Evolutionary conservation across 2,329 filamentous ascomycete species (phyloP).

Genomic region (Orbilia brochopaga): DNA sequence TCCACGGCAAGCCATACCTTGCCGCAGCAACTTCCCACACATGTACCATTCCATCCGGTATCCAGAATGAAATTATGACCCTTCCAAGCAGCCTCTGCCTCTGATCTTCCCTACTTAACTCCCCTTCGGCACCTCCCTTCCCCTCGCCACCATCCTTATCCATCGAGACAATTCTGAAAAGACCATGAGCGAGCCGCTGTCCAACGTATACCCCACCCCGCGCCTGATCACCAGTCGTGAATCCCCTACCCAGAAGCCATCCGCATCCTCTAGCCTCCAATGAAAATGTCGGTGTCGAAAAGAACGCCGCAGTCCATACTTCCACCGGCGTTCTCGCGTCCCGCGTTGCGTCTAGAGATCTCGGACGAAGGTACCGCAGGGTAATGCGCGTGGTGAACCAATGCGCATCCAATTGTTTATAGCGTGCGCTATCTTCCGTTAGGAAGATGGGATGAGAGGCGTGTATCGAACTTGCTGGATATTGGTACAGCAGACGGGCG

Average conservation of each 20-base stretch:
- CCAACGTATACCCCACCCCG: slow-evolving; percentile 19
- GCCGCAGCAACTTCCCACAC: slow-evolving; percentile 30
- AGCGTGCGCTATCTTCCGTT: slow-evolving; percentile 23
- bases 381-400: slow-evolving; percentile 37
- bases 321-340: slow-evolving; percentile 21
- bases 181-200: slow-evolving; percentile 27
- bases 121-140: neutral
- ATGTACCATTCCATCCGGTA: slow-evolving; percentile 1
- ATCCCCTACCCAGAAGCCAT: slow-evolving; percentile 12
- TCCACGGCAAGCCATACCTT: slow-evolving; percentile 29
- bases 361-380: neutral
- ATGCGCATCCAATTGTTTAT: slow-evolving; percentile 25
- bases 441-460: slow-evolving; percentile 31
- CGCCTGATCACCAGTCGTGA: slow-evolving; percentile 26
- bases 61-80: neutral
- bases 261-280: slow-evolving; percentile 27
- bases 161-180: slow-evolving; percentile 22
- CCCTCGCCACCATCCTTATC: slow-evolving; percentile 6
- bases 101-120: neutral
- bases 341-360: neutral
- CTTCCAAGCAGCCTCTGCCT: neutral
- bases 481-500: slow-evolving; percentile 29
- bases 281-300: slow-evolving; percentile 35
- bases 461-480: slow-evolving; percentile 35
- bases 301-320: slow-evolving; percentile 35